Conservation (phyloP, 805 yeast genomes). For the Candida germanica region DNA sequence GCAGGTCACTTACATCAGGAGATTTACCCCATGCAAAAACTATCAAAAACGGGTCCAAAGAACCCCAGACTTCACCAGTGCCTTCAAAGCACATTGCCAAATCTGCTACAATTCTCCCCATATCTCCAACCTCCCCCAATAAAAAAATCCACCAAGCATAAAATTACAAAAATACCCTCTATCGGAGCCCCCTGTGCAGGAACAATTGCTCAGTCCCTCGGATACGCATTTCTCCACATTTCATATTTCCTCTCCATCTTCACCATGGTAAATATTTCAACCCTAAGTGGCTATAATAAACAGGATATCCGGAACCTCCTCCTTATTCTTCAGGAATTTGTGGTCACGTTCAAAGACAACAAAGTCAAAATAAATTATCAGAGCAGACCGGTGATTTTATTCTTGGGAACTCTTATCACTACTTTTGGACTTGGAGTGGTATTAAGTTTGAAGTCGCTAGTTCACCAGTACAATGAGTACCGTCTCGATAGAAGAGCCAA, state of each 20-base stretch:
- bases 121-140: background rate
- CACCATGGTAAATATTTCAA: constrained; percentile 33
- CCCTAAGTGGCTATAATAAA: constrained; percentile 27
- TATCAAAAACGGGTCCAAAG: no score
- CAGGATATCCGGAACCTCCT: constrained; percentile 34
- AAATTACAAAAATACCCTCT: no score
- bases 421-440: constrained; percentile 40
- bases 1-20: no score
- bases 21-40: no score
- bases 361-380: constrained; percentile 38
- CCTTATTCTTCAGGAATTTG: constrained; percentile 34
- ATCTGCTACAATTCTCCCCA: no score
- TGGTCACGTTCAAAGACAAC: constrained; percentile 32
- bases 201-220: background rate
- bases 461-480: constrained; percentile 30
- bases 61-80: no score
- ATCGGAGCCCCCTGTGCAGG: background rate
- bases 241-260: background rate
- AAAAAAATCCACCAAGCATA: background rate
- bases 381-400: constrained; percentile 41
- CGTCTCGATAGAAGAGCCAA: constrained; percentile 21
- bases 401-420: constrained; percentile 36
- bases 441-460: constrained; percentile 27
- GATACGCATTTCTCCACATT: background rate
- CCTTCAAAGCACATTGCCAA: no score